Evolutionary conservation across 345 rosid genomes (phyloP).

Genomic region (Populus tremula): DNA sequence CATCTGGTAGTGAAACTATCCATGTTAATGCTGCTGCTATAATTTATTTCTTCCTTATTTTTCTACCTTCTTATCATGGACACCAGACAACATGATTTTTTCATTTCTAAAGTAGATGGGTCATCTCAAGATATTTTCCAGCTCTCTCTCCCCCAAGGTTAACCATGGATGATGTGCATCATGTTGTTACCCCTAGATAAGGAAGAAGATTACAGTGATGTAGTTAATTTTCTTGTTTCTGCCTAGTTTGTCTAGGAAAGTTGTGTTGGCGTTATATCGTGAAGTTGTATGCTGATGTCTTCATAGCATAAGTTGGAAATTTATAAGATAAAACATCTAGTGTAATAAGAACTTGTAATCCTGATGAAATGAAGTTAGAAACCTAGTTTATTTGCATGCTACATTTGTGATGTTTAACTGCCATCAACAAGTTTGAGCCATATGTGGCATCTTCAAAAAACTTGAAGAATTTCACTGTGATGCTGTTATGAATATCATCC

Average conservation of each 20-base stretch:
- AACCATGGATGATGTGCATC: neutral
- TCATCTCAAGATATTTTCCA: no score
- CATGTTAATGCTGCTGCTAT: neutral
- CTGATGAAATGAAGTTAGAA: neutral
- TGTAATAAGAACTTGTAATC: neutral
- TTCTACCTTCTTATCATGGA: neutral
- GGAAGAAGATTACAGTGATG: neutral
- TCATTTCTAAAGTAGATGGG: neutral
- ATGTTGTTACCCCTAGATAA: neutral
- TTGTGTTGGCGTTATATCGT: neutral
- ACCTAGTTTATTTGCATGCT: neutral
- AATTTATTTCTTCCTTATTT: no score
- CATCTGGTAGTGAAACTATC: slow-evolving; percentile 57
- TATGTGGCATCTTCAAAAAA: neutral
- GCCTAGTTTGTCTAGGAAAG: neutral
- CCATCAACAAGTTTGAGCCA: neutral
- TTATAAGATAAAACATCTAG: neutral
- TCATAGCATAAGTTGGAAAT: neutral
- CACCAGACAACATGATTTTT: neutral
- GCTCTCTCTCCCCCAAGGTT: no score
- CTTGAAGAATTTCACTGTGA: neutral
- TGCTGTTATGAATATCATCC: neutral
- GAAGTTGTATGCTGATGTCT: neutral
- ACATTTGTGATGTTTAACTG: neutral
- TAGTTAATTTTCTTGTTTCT: neutral